These are phyloP conservation scores for Malassezia yamatoensis DNA, from an alignment of 1,284 basidiomycete genomes.

Conservation along the genomic window DNA sequence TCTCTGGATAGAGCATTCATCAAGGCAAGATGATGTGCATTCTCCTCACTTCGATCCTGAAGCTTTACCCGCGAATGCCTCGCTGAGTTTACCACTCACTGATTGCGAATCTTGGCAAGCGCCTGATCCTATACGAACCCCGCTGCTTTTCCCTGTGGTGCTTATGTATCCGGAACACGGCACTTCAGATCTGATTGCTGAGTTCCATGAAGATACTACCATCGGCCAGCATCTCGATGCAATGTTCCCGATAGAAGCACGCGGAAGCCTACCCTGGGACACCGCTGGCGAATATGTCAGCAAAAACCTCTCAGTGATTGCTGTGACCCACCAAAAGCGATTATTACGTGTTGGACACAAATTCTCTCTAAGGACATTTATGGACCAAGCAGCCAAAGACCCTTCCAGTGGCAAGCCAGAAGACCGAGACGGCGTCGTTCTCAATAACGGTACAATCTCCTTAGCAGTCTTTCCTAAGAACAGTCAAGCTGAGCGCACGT, in stretches of 20 bases:
- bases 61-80: slow-evolving; percentile 30
- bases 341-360: slow-evolving; percentile 81
- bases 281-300: slow-evolving; percentile 61
- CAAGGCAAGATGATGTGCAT: slow-evolving; percentile 53
- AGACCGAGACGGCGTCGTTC: slow-evolving; percentile 66
- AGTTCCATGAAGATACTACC: slow-evolving; percentile 74
- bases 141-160: slow-evolving; percentile 74
- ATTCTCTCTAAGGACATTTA: slow-evolving; percentile 69
- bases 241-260: slow-evolving; percentile 65
- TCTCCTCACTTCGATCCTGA: slow-evolving; percentile 53
- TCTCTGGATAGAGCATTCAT: slow-evolving; percentile 31
- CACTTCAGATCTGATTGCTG: slow-evolving; percentile 74
- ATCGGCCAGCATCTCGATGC: slow-evolving; percentile 66
- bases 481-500: slow-evolving; percentile 61
- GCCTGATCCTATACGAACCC: slow-evolving; percentile 50
- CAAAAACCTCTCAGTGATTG: slow-evolving; percentile 66
- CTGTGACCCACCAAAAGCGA: slow-evolving; percentile 63
- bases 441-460: slow-evolving; percentile 74
- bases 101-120: slow-evolving; percentile 20
- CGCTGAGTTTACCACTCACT: slow-evolving; percentile 25
- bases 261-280: slow-evolving; percentile 67
- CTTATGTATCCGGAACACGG: slow-evolving; percentile 84
- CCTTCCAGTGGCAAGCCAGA: slow-evolving; percentile 53
- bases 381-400: slow-evolving; percentile 51
- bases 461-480: slow-evolving; percentile 78